These are phyloP conservation scores for Penicillium atrosanguineum DNA, from an alignment of 495 filamentous ascomycete species.

Conservation along the genomic window DNA sequence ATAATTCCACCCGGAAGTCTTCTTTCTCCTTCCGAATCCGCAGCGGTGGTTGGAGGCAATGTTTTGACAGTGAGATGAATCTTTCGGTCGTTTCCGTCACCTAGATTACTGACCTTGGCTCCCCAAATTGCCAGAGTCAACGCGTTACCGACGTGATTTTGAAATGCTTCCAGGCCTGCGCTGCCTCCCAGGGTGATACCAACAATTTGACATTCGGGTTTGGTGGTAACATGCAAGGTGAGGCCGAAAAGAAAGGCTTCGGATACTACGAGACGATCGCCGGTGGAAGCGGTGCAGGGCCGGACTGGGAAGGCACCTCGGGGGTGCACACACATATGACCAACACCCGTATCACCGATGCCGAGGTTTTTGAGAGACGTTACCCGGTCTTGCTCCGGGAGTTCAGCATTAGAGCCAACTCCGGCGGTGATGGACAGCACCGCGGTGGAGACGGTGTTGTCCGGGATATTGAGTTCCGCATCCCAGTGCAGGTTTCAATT, in stretches of 20 bases:
- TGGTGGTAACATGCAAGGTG: conserved; percentile 31
- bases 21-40: conserved; percentile 70
- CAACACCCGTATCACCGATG: conserved; percentile 91
- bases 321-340: conserved; percentile 96
- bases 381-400: conserved; percentile 84
- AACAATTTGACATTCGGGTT: conserved; percentile 64
- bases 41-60: conserved; percentile 89
- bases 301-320: conserved; percentile 77
- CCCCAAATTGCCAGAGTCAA: conserved; percentile 42
- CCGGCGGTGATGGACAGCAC: conserved; percentile 39
- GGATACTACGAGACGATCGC: conserved; percentile 95
- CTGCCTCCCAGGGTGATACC: conserved; percentile 81
- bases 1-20: conserved; percentile 76
- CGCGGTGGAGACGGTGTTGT: conserved; percentile 39
- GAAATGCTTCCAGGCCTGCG: conserved; percentile 80
- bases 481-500: conserved; percentile 77
- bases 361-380: conserved; percentile 83
- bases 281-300: conserved; percentile 81
- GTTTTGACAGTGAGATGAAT: conserved; percentile 59
- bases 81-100: background rate
- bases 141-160: conserved; percentile 89
- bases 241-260: conserved; percentile 54
- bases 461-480: conserved; percentile 38
- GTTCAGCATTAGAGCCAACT: conserved; percentile 77
- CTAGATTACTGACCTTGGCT: background rate